Percentiles rank a stretch among this genome's conserved stretches.
Conservation (phyloP, 139 green algal genomes). For the Tetradesmus obliquus region DNA sequence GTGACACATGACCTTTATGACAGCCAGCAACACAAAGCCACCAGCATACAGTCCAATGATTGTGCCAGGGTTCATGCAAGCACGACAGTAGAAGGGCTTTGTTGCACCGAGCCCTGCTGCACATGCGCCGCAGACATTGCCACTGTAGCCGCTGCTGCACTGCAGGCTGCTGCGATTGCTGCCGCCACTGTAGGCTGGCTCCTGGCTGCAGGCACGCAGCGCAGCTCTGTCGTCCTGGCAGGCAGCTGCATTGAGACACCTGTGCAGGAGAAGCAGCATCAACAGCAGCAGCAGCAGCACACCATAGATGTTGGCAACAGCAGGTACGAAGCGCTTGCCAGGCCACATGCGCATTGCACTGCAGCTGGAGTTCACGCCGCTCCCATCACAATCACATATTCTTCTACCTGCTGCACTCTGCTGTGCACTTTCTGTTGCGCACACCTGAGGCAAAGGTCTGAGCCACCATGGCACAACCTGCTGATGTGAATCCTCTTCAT, state of each 20-base stretch:
- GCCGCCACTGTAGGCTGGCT: background rate
- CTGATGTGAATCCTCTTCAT: too few species aligned
- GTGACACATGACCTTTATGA: constrained; percentile 18
- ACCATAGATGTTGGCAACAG: background rate
- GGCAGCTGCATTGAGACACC: background rate
- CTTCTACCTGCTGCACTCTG: too few species aligned
- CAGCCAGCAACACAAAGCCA: background rate
- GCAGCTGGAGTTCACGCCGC: too few species aligned
- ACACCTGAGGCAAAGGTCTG: too few species aligned
- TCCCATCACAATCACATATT: too few species aligned
- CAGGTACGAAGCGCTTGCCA: background rate
- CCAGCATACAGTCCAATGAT: background rate
- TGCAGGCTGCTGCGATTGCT: background rate
- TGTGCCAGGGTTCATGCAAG: background rate
- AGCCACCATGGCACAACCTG: too few species aligned
- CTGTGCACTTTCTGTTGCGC: too few species aligned
- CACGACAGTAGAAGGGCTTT: background rate
- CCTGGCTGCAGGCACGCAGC: background rate
- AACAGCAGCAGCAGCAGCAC: background rate
- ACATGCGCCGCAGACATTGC: background rate
- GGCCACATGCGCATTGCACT: too few species aligned
- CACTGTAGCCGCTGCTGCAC: background rate
- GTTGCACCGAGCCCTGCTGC: background rate
- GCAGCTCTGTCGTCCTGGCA: background rate
- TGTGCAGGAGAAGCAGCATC: background rate